phyloP scores from a whole-genome alignment of 176 grass and related monocot genomes.

The Bonia amplexicaulis region DNA sequence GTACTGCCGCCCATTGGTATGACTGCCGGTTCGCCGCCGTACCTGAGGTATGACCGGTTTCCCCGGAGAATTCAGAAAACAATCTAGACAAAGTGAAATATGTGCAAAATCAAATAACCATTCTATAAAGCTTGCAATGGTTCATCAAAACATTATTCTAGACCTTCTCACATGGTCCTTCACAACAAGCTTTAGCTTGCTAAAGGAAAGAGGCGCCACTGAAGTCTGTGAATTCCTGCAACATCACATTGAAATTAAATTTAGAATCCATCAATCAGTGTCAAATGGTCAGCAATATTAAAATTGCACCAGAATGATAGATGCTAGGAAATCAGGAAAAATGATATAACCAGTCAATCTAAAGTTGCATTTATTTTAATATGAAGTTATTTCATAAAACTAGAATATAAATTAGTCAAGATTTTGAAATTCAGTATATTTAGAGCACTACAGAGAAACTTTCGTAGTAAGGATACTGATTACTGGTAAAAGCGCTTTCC shows the following conservation, averaged over 20 bases:
- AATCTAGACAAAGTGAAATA: no score
- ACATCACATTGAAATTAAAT: not conserved
- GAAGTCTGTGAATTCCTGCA: not conserved
- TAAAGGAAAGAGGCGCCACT: not conserved
- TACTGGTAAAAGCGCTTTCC: not conserved
- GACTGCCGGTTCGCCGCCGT: no score
- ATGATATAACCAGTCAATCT: not conserved
- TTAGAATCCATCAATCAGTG: not conserved
- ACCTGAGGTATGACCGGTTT: no score
- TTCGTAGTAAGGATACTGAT: constrained; percentile 9
- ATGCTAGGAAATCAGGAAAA: not conserved
- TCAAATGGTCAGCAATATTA: not conserved
- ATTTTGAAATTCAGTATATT: constrained; percentile 2
- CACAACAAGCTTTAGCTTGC: not conserved
- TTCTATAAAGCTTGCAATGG: no score
- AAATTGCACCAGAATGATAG: not conserved
- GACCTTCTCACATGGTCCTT: no score
- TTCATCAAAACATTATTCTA: no score
- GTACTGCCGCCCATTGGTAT: no score
- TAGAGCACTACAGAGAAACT: not conserved
- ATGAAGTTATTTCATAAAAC: constrained; percentile 1
- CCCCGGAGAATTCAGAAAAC: no score
- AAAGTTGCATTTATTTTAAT: constrained; percentile 3
- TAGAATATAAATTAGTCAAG: not conserved
- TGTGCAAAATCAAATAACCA: no score